These are phyloP conservation scores for Microthyrium microscopicum DNA, from an alignment of 2,329 filamentous ascomycete species.

Conservation along the genomic window DNA sequence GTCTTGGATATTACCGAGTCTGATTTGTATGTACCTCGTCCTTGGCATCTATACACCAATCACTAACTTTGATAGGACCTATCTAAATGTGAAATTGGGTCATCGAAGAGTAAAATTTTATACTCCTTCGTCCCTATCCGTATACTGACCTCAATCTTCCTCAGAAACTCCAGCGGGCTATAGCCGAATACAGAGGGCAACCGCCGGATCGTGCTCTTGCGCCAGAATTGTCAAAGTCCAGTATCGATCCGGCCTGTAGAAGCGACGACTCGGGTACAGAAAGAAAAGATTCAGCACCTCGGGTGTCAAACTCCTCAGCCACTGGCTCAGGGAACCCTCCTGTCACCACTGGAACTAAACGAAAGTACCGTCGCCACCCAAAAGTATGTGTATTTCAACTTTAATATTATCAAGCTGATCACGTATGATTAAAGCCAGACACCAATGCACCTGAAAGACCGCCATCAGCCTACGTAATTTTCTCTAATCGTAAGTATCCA, in stretches of 20 bases:
- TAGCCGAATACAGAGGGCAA: slow-evolving; percentile 54
- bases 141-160: not conserved
- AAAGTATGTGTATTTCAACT: slow-evolving; percentile 36
- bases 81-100: slow-evolving; percentile 60
- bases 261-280: slow-evolving; percentile 38
- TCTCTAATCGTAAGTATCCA: slow-evolving; percentile 56
- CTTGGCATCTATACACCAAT: slow-evolving; percentile 1
- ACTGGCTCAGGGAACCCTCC: too few species aligned
- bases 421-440: slow-evolving; percentile 25
- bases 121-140: not conserved
- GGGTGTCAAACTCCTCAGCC: slow-evolving; percentile 1
- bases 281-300: slow-evolving; percentile 16
- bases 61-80: slow-evolving; percentile 35
- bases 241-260: slow-evolving; percentile 25
- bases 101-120: slow-evolving; percentile 51
- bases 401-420: not conserved
- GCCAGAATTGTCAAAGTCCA: slow-evolving; percentile 4
- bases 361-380: slow-evolving; percentile 63
- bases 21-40: slow-evolving; percentile 44
- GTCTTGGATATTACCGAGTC: slow-evolving; percentile 73
- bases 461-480: slow-evolving; percentile 70
- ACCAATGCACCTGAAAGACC: slow-evolving; percentile 66
- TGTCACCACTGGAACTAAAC: slow-evolving; percentile 35
- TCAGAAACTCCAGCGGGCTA: slow-evolving; percentile 68
- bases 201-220: slow-evolving; percentile 10